These are phyloP conservation scores for Phytophthora syringae DNA, from an alignment of 352 stramenopile genomes.

Conservation along the genomic window DNA sequence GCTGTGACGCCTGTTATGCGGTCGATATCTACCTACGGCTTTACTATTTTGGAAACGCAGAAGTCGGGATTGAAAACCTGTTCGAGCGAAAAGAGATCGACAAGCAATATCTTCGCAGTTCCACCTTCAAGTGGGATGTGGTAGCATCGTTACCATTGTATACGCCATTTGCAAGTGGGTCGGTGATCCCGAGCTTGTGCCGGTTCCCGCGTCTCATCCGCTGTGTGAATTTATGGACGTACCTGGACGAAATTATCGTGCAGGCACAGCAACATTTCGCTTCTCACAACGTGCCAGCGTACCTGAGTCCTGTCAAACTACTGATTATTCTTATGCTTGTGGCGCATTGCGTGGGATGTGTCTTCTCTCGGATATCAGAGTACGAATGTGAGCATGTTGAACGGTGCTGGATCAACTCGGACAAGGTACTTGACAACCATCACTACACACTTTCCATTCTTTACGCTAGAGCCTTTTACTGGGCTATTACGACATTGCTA, in stretches of 20 bases:
- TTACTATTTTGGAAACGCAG: slow-evolving; percentile 65
- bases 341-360: slow-evolving; percentile 66
- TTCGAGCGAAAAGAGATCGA: slow-evolving; percentile 43
- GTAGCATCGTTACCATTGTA: slow-evolving; percentile 68
- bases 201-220: slow-evolving; percentile 65
- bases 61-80: slow-evolving; percentile 54
- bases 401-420: slow-evolving; percentile 67
- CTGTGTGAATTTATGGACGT: slow-evolving; percentile 54
- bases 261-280: slow-evolving; percentile 69
- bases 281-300: slow-evolving; percentile 70
- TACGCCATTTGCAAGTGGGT: slow-evolving; percentile 15
- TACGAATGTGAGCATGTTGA: slow-evolving; percentile 46
- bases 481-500: slow-evolving; percentile 69
- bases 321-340: slow-evolving; percentile 69
- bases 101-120: slow-evolving; percentile 45
- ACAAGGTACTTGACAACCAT: slow-evolving; percentile 67
- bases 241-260: slow-evolving; percentile 72
- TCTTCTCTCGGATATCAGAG: slow-evolving; percentile 81
- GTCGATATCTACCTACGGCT: slow-evolving; percentile 73
- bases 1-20: slow-evolving; percentile 58
- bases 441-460: slow-evolving; percentile 50
- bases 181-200: slow-evolving; percentile 49
- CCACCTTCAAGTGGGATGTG: slow-evolving; percentile 54
- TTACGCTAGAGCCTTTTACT: slow-evolving; percentile 77
- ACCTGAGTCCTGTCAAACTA: slow-evolving; percentile 71